Conservation (phyloP, 805 yeast species). For the Wickerhamomyces hampshirensis region DNA sequence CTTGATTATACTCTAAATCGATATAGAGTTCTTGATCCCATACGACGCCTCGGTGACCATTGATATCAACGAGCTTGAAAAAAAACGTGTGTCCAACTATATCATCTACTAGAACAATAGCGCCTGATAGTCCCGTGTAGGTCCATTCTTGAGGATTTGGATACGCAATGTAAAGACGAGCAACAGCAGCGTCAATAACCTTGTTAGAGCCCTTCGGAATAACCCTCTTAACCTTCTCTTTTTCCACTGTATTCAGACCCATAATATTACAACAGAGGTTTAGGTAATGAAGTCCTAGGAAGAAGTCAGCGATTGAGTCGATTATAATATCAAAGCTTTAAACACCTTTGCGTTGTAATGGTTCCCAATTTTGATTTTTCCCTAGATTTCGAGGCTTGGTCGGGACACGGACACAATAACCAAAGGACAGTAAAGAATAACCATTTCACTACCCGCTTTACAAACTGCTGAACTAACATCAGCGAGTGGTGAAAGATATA, state of each 20-base stretch:
- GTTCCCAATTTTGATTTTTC: no score
- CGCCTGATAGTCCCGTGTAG: conserved; percentile 87
- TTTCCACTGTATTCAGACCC: conserved; percentile 53
- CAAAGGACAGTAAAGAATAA: no score
- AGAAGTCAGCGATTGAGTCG: no score
- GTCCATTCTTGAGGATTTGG: conserved; percentile 81
- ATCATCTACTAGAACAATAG: conserved; percentile 83
- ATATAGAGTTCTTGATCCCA: conserved; percentile 97
- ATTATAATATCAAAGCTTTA: no score
- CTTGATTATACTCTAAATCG: conserved; percentile 87
- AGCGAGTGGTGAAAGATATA: no score
- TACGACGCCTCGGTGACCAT: conserved; percentile 77
- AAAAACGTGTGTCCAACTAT: conserved; percentile 92
- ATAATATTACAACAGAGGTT: no score
- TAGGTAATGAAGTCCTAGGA: no score
- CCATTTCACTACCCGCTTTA: no score
- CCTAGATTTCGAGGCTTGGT: no score
- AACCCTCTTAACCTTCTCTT: conserved; percentile 83
- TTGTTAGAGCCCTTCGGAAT: conserved; percentile 87
- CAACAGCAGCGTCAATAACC: conserved; percentile 85
- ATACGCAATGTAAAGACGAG: conserved; percentile 82
- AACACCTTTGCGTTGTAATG: no score
- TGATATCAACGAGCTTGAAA: conserved; percentile 80
- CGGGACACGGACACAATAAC: no score
- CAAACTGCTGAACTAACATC: no score